Conservation (phyloP, 2,329 filamentous ascomycete species). For the Trichoderma sp. region DNA sequence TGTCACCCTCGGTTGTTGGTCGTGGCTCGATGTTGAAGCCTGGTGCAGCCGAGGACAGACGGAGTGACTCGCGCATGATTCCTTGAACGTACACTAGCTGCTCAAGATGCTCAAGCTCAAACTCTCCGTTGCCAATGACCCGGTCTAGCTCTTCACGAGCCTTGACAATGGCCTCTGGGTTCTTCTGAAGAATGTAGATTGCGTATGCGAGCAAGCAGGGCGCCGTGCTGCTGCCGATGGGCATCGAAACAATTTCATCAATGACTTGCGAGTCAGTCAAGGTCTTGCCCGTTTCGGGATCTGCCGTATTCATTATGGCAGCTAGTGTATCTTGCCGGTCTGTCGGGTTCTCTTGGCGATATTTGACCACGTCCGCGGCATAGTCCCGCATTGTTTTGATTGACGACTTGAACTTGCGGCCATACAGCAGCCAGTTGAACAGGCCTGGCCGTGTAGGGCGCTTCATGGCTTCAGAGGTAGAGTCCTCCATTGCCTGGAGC, state of each 20-base stretch:
- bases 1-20: slow-evolving; percentile 37
- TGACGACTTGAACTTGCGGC: slow-evolving; percentile 54
- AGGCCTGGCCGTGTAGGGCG: slow-evolving; percentile 53
- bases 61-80: slow-evolving; percentile 55
- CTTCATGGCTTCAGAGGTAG: slow-evolving; percentile 58
- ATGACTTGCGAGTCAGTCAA: slow-evolving; percentile 62
- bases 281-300: slow-evolving; percentile 60
- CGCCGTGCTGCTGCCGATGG: slow-evolving; percentile 57
- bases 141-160: slow-evolving; percentile 57
- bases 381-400: slow-evolving; percentile 57
- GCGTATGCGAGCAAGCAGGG: slow-evolving; percentile 47
- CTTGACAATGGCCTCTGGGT: slow-evolving; percentile 48
- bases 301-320: slow-evolving; percentile 58
- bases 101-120: slow-evolving; percentile 50
- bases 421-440: slow-evolving; percentile 55
- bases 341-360: slow-evolving; percentile 54
- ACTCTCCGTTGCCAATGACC: slow-evolving; percentile 48
- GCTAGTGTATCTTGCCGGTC: slow-evolving; percentile 63
- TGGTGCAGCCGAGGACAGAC: slow-evolving; percentile 55
- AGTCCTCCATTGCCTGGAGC: slow-evolving; percentile 55
- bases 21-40: slow-evolving; percentile 56
- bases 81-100: slow-evolving; percentile 57
- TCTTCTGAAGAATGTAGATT: slow-evolving; percentile 54
- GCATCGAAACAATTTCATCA: slow-evolving; percentile 69
- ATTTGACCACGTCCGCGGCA: slow-evolving; percentile 57